Base-by-base conservation (phyloP, 2,329 filamentous ascomycete species). In the Aspergillus nomiae region DNA sequence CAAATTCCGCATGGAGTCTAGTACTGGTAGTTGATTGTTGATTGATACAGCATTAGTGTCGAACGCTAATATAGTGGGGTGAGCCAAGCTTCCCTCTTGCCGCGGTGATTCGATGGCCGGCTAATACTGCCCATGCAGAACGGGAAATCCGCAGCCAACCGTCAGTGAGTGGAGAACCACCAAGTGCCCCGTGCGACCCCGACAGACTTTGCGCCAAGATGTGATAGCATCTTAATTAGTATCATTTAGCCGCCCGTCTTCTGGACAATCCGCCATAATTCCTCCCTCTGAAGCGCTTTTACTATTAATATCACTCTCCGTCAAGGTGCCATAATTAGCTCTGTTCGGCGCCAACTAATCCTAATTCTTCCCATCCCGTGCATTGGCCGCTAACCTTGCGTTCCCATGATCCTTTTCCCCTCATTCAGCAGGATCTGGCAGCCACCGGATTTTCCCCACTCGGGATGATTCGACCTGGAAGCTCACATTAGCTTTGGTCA, bases 1-100 rank as follows among this genome's bases (percentile, higher is more conserved):
- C 50, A 51, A 21, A 51, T 53, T n/a, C 30, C 28, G 16, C 9
- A 16, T n/a, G 21, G 16, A 48, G 43, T 32, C 34, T 32, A 59
- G n/a, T n/a, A n/a, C n/a, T n/a, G n/a, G n/a, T n/a, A n/a, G 26
- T 36, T 24, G 14, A 53, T 46, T 46, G 24, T 36, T 55, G 32
- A 59, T 48, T 21, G 19, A 38, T 21, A 51, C 45, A 59, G 46
- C 32, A 30, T 50, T 48, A 59, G 50, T 21, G 50, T 1, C 1
- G n/a, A 45, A 59, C 34, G 60, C 65, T 67, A 69, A 58, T 34
- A 59, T 66, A 67, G 67, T 58, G 34, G 61, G 55, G 51, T 59
- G 63, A 66, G 71, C 70, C 71, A 73, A 73, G 70, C 67, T 70
- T 67, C 63, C 43, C 10, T 62, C 38, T 56, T 30, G 32, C 11